Conservation (phyloP, 2,329 filamentous ascomycete genomes). For the Sporothrix inflata region DNA sequence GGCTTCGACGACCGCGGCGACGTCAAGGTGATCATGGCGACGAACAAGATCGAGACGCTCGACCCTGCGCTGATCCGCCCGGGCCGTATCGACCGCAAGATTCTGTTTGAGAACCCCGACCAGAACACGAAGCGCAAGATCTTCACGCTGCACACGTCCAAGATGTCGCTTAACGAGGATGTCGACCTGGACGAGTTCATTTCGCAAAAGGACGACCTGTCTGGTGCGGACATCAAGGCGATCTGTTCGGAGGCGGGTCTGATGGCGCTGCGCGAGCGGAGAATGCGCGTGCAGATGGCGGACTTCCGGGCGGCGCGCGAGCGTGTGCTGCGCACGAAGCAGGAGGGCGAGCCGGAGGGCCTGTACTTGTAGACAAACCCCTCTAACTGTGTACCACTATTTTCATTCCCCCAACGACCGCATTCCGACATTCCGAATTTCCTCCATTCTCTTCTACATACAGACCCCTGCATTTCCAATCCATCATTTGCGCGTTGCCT, state of each 20-base stretch:
- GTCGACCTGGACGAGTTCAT: conserved; percentile 99
- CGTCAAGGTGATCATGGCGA: conserved; percentile 99
- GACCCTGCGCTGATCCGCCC: conserved; percentile 96
- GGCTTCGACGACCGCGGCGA: conserved; percentile 98
- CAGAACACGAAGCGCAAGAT: conserved; percentile 98
- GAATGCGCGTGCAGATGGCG: conserved; percentile 99
- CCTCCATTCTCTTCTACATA: not conserved
- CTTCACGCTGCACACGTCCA: conserved; percentile 95
- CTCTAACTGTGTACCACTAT: conserved; percentile 9
- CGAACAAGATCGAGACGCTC: conserved; percentile 98
- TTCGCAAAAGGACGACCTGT: conserved; percentile 95
- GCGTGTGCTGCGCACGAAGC: conserved; percentile 96
- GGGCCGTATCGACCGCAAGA: conserved; percentile 98
- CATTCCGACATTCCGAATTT: not conserved
- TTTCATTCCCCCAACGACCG: not conserved
- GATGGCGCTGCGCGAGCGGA: conserved; percentile 88
- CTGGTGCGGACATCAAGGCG: conserved; percentile 96
- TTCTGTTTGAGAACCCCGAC: conserved; percentile 69
- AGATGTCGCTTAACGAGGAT: conserved; percentile 95
- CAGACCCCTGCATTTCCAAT: not conserved
- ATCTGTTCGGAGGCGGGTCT: conserved; percentile 97
- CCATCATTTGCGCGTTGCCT: not conserved
- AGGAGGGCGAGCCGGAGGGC: conserved; percentile 95
- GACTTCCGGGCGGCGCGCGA: conserved; percentile 94
- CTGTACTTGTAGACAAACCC: conserved; percentile 81